Evolutionary conservation across 495 filamentous ascomycete genomes (phyloP), one percentile per base, ranked within the genome.

Genomic region (Evansstolkia leycettana): DNA sequence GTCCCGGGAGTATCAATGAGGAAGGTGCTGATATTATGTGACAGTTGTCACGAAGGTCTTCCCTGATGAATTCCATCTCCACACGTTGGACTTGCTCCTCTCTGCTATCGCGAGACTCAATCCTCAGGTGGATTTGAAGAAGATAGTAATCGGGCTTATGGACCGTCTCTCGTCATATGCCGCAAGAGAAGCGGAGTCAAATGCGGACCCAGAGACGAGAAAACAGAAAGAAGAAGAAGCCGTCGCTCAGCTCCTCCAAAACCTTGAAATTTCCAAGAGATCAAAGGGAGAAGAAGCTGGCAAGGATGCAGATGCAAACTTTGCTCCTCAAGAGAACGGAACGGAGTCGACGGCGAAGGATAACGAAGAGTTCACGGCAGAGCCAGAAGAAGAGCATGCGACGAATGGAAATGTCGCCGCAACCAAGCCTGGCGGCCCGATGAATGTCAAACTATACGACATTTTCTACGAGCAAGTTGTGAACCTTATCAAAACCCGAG

Each of bases 401-500:
- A 19, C 46, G 9, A 48, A 43, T 27, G 43, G 38, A 3, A 42
- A 47, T 14, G 13, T 39, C n/a, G 41, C 43, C 30, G 46, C 52
- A 33, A 33, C 52, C 45, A 74, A 74, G 17, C 59, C 76, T 42
- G 78, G 71, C 13, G 81, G 90, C 46, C 84, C 89, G 2, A 72
- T 80, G 30, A 78, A 87, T 54, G 74, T 94, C 34, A 89, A 81
- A 56, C 73, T 98, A 7, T 98, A 95, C 58, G 87, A 94, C 58
- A 87, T 96, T 29, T 98, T 98, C 62, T 93, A 94, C 51, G 83
- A 92, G 31, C 90, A 98, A 51, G 92, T 96, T 34, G 79, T 87
- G 42, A 86, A 85, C 48, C 69, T 98, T 29, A 87, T 96, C 42
- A 84, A 84, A 56, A 79, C 80, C 12, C 87, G 94, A 48, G 78